Base-by-base conservation (phyloP, 768 basidiomycete species). In the Kwoniella sp. region DNA sequence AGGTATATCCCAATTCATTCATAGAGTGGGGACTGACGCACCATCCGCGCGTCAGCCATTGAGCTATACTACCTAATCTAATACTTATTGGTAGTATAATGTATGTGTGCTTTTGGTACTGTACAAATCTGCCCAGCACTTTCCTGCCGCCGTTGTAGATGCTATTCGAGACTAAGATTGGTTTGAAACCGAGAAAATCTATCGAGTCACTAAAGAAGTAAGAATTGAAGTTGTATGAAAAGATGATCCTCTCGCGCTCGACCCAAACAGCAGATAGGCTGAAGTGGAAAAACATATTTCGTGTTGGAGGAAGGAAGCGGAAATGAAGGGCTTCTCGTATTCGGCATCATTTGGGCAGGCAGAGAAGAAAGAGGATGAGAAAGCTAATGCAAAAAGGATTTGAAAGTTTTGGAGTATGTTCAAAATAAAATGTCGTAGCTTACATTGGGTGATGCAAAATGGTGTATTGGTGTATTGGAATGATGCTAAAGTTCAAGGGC, bases 31-130 rank as follows among this genome's bases (percentile, higher is more conserved):
- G 22, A 51, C 50, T 17, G 59, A 28, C 52, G 60, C 50, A 61
- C 60, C 60, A 61, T 61, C 52, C 60, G 60, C 60, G 60, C 60
- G 60, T 38, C 56, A 26, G 37, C 37, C 25, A 41, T 38, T 41
- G 5, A 20, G 37, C 23, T 15, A 29, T 55, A 30, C 15, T 8
- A 54, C 7, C 29, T 22, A 17, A 12, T 25, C 11, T 4, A 8
- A 25, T 54, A 17, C n/a, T 30, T 7, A 8, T 28, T 28, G 53
- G 29, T 55, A 23, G 28, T n/a, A 57, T 38, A n/a, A 17, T n/a
- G n/a, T 22, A 23, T 57, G 28, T 57, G 34, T 41, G 8, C 23
- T 38, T 9, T 57, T 54, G 52, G 2, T 2, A 15, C 13, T 54
- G 52, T 7, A 3, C 26, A 54, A 5, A 54, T 17, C 5, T 34